These are phyloP conservation scores for Cyclanthera cordifolia DNA, from an alignment of 306 rosid species.

Conservation along the genomic window DNA sequence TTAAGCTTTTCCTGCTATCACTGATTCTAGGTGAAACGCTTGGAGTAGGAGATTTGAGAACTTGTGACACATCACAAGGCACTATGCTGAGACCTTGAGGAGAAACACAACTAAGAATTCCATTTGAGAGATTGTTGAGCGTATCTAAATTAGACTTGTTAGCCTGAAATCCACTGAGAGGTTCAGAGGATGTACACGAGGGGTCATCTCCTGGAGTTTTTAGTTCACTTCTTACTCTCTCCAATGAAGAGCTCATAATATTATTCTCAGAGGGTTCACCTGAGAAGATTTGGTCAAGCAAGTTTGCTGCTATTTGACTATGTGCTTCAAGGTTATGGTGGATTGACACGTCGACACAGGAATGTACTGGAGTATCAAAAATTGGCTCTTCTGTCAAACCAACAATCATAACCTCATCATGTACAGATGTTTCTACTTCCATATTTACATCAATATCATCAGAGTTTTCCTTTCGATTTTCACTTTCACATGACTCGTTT, in stretches of 20 bases:
- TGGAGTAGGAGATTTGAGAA: conserved; percentile 69
- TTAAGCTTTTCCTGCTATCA: conserved; percentile 80
- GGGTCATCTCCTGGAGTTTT: conserved; percentile 11
- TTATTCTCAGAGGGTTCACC: conserved; percentile 16
- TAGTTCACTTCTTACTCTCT: conserved; percentile 28
- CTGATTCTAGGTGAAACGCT: conserved; percentile 78
- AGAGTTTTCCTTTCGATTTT: conserved; percentile 15
- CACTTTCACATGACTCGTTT: conserved; percentile 16
- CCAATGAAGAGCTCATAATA: conserved; percentile 24
- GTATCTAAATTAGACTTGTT: conserved; percentile 28
- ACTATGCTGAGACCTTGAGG: conserved; percentile 43
- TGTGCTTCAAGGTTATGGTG: conserved; percentile 18
- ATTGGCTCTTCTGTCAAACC: conserved; percentile 21
- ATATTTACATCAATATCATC: conserved; percentile 38
- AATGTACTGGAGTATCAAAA: conserved; percentile 7
- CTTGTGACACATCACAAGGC: conserved; percentile 39
- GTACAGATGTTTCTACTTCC: conserved; percentile 38
- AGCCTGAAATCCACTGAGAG: conserved; percentile 27
- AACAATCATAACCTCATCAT: conserved; percentile 27
- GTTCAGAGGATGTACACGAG: conserved; percentile 26
- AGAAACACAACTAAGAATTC: conserved; percentile 33
- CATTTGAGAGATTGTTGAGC: conserved; percentile 29
- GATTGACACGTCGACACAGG: conserved; percentile 13
- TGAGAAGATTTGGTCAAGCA: conserved; percentile 23
- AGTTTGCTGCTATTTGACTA: conserved; percentile 23